A percentile compares a stretch with the other conserved stretches of the same genome.
Evolutionary conservation across 2,329 filamentous ascomycete genomes (phyloP).

Genomic region (Epichloe hybrida): DNA sequence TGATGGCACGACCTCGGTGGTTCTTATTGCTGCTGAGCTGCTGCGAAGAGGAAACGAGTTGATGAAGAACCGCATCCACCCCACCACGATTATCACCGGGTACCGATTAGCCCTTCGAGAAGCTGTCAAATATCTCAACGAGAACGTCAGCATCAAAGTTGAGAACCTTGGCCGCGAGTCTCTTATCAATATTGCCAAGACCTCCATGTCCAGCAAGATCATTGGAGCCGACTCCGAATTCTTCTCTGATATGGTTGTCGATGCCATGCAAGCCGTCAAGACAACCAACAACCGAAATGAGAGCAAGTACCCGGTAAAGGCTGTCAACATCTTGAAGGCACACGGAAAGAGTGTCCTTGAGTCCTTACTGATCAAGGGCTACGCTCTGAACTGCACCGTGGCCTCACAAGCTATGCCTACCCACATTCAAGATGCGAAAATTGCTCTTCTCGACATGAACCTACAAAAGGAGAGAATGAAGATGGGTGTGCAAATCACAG

Average conservation of each 20-base stretch:
- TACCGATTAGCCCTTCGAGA: conserved; percentile 92
- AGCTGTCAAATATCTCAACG: conserved; percentile 97
- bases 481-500: conserved; percentile 93
- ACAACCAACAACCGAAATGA: conserved; percentile 82
- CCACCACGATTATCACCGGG: conserved; percentile 96
- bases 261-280: conserved; percentile 92
- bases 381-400: conserved; percentile 96
- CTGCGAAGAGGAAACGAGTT: conserved; percentile 89
- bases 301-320: conserved; percentile 95
- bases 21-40: conserved; percentile 92
- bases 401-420: conserved; percentile 98
- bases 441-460: conserved; percentile 95
- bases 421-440: conserved; percentile 83
- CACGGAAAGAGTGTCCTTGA: conserved; percentile 87
- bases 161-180: conserved; percentile 83
- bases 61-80: conserved; percentile 99
- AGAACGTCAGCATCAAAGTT: conserved; percentile 94
- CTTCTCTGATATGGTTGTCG: conserved; percentile 93
- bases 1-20: conserved; percentile 94
- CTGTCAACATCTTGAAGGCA: conserved; percentile 96
- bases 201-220: conserved; percentile 98
- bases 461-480: conserved; percentile 99
- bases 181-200: conserved; percentile 90
- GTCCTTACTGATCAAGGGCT: conserved; percentile 85
- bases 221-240: conserved; percentile 93